Conservation (phyloP, 2,329 filamentous ascomycete species). For the Sporothrix pseudoabietina region DNA sequence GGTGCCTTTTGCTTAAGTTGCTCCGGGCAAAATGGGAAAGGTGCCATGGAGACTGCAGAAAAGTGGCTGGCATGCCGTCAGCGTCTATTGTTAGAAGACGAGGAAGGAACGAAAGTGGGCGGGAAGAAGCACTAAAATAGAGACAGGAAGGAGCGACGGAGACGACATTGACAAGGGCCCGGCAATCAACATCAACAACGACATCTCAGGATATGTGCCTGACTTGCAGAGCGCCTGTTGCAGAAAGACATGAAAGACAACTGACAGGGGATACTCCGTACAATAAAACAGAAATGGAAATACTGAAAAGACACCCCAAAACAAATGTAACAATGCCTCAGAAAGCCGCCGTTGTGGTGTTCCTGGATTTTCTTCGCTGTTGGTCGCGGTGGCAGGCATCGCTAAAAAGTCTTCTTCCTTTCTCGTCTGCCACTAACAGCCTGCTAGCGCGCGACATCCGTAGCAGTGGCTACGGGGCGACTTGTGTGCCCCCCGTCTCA, state of each 20-base stretch:
- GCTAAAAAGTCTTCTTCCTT: not conserved
- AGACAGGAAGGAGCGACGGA: not conserved
- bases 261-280: not conserved
- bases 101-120: conserved; percentile 1
- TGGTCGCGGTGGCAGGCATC: not conserved
- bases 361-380: not conserved
- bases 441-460: conserved; percentile 14
- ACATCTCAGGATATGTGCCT: not conserved
- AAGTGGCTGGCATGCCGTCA: not conserved
- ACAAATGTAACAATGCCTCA: conserved; percentile 2
- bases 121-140: not conserved
- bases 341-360: not conserved
- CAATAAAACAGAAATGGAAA: not conserved
- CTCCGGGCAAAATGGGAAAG: conserved; percentile 3
- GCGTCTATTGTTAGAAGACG: conserved; percentile 2
- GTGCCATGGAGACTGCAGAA: not conserved
- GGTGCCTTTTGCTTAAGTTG: not conserved
- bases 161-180: not conserved
- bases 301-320: not conserved
- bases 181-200: not conserved
- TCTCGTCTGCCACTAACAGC: not conserved
- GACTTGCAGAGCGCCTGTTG: not conserved
- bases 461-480: conserved; percentile 17
- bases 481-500: not conserved
- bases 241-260: not conserved